Evolutionary conservation across 2,329 filamentous ascomycete genomes (phyloP).

Genomic region (Phyllosticta paracitricarpa): DNA sequence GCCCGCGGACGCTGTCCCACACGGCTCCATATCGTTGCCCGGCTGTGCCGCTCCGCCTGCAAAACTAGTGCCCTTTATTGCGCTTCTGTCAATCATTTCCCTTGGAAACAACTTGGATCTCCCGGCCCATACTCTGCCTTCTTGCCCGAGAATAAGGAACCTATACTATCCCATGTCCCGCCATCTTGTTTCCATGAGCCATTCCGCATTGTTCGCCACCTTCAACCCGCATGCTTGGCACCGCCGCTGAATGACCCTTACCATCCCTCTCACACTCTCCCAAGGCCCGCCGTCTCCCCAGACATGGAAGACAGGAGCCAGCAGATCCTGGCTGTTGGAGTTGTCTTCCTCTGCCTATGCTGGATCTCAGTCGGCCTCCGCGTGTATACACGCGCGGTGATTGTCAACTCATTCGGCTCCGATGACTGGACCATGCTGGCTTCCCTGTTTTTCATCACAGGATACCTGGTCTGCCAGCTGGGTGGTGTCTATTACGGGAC

Average conservation of each 20-base stretch:
- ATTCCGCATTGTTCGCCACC: not conserved
- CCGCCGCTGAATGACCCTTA: not conserved
- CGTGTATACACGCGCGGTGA: conserved; percentile 25
- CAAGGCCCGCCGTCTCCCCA: not conserved
- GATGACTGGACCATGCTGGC: conserved; percentile 34
- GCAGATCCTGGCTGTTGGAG: conserved; percentile 21
- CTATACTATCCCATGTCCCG: not conserved
- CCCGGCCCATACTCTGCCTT: not conserved
- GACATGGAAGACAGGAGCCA: conserved; percentile 15
- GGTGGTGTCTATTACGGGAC: conserved; percentile 30
- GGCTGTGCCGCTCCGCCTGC: not conserved
- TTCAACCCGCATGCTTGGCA: not conserved
- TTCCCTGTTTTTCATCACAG: conserved; percentile 29
- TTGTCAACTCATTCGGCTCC: conserved; percentile 29
- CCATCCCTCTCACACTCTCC: not conserved
- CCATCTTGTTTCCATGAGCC: not conserved
- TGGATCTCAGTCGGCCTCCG: conserved; percentile 29
- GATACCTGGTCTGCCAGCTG: conserved; percentile 31
- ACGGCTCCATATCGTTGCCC: not conserved
- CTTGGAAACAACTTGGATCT: not conserved
- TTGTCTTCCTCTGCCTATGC: conserved; percentile 28
- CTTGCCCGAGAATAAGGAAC: not conserved
- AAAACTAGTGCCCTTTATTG: not conserved
- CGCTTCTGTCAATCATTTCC: not conserved
- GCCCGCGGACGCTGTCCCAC: not conserved